Percentiles rank a stretch among this genome's conserved stretches.
These are phyloP conservation scores for Thielaviopsis populi DNA, from an alignment of 2,329 filamentous ascomycete species.

Conservation along the genomic window DNA sequence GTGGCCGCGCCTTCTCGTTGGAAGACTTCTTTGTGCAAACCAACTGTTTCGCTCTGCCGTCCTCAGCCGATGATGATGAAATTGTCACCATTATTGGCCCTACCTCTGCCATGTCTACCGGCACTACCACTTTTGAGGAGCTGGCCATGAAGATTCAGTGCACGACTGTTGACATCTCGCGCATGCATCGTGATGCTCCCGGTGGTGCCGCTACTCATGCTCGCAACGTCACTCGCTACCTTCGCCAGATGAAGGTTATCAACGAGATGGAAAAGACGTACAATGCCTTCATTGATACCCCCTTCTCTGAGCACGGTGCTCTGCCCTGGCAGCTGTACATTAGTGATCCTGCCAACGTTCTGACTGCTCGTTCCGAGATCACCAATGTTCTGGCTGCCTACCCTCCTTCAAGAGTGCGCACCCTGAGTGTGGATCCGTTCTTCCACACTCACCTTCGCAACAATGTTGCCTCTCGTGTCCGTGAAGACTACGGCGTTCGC, in stretches of 20 bases:
- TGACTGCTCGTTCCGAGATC: slow-evolving; percentile 61
- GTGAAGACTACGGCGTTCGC: slow-evolving; percentile 56
- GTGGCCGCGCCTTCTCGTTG: slow-evolving; percentile 56
- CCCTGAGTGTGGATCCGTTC: slow-evolving; percentile 58
- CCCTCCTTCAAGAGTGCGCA: slow-evolving; percentile 55
- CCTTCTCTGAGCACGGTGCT: slow-evolving; percentile 50
- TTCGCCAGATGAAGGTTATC: slow-evolving; percentile 68
- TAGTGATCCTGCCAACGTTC: slow-evolving; percentile 66
- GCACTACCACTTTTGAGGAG: slow-evolving; percentile 72
- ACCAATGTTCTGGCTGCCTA: slow-evolving; percentile 58
- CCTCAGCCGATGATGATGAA: slow-evolving; percentile 63
- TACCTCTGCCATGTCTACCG: slow-evolving; percentile 54
- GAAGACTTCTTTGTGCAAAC: slow-evolving; percentile 84
- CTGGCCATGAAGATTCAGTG: slow-evolving; percentile 77
- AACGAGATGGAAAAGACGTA: slow-evolving; percentile 67
- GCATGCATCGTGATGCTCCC: slow-evolving; percentile 60
- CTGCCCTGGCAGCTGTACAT: slow-evolving; percentile 82
- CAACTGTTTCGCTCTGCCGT: slow-evolving; percentile 76
- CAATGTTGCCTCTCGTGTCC: slow-evolving; percentile 47
- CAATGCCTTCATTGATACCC: slow-evolving; percentile 75
- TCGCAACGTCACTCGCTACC: slow-evolving; percentile 72
- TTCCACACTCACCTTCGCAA: slow-evolving; percentile 59
- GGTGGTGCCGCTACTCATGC: slow-evolving; percentile 64
- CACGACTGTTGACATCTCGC: slow-evolving; percentile 66
- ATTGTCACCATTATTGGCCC: slow-evolving; percentile 75